These are phyloP conservation scores for Naumovozyma castellii DNA, from an alignment of 805 yeast species.

Conservation along the genomic window DNA sequence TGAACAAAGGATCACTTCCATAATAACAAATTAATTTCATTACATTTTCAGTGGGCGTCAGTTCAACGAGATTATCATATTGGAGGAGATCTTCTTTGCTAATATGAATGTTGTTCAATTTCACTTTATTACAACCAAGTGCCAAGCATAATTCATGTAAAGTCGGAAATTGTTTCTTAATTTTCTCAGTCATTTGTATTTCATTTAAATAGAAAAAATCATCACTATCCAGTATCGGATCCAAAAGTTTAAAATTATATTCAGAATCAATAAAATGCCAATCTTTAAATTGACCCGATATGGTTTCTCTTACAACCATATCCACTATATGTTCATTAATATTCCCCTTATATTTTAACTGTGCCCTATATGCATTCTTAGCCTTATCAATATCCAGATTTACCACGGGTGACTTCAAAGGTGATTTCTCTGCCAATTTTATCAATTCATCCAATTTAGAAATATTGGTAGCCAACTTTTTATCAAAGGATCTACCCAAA, in stretches of 20 bases:
- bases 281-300: slow-evolving; percentile 18
- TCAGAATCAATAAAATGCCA: slow-evolving; percentile 20
- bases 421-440: slow-evolving; percentile 1
- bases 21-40: slow-evolving; percentile 5
- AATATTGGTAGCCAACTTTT: slow-evolving; percentile 3
- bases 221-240: neutral
- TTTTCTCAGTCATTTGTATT: neutral
- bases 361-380: neutral
- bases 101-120: neutral
- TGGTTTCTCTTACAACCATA: slow-evolving; percentile 12
- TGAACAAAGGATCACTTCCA: slow-evolving; percentile 3
- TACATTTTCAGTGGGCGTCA: slow-evolving; percentile 18
- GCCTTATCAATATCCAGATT: neutral
- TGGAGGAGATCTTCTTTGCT: slow-evolving; percentile 1
- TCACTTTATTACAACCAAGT: slow-evolving; percentile 1
- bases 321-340: slow-evolving; percentile 12
- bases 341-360: slow-evolving; percentile 1
- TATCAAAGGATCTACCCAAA: slow-evolving; percentile 17
- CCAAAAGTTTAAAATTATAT: slow-evolving; percentile 1
- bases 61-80: slow-evolving; percentile 13
- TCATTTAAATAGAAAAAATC: neutral
- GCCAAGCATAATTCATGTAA: slow-evolving; percentile 2
- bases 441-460: slow-evolving; percentile 2
- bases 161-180: slow-evolving; percentile 1
- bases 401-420: neutral